A percentile compares a stretch with the other conserved stretches of the same genome.
These are phyloP conservation scores for Triangularia verruculosa DNA, from an alignment of 2,329 filamentous ascomycete genomes.

Conservation along the genomic window DNA sequence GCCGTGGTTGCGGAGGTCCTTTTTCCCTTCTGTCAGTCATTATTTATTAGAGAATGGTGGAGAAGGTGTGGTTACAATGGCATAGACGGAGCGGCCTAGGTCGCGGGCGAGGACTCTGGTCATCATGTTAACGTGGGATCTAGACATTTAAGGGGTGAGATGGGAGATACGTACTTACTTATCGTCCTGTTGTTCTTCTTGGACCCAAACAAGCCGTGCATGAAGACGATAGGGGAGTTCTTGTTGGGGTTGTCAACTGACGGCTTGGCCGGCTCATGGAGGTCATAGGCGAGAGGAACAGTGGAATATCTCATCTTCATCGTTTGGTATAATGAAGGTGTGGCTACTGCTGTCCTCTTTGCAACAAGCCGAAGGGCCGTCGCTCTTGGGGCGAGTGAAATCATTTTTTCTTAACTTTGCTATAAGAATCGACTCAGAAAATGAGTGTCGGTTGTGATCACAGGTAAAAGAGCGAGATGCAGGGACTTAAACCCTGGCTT, in stretches of 20 bases:
- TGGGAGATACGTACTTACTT: slow-evolving; percentile 70
- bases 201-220: slow-evolving; percentile 91
- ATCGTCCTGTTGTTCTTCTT: slow-evolving; percentile 94
- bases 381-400: neutral
- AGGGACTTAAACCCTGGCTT: neutral
- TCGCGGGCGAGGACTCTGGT: slow-evolving; percentile 63
- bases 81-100: slow-evolving; percentile 75
- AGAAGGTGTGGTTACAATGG: slow-evolving; percentile 54
- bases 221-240: slow-evolving; percentile 70
- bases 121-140: neutral
- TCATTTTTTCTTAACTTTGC: neutral
- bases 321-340: neutral
- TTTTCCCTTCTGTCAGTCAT: slow-evolving; percentile 10
- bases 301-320: slow-evolving; percentile 18
- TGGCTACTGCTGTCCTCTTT: neutral
- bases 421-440: neutral
- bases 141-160: neutral
- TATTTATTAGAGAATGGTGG: slow-evolving; percentile 1
- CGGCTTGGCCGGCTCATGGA: slow-evolving; percentile 57
- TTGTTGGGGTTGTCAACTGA: slow-evolving; percentile 38
- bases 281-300: slow-evolving; percentile 58
- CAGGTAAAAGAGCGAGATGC: neutral
- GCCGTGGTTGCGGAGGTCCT: slow-evolving; percentile 93
- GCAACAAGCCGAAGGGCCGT: neutral
- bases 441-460: neutral